Evolutionary conservation across 1,284 basidiomycete genomes (phyloP).

Genomic region (Melampsora larici-populina): DNA sequence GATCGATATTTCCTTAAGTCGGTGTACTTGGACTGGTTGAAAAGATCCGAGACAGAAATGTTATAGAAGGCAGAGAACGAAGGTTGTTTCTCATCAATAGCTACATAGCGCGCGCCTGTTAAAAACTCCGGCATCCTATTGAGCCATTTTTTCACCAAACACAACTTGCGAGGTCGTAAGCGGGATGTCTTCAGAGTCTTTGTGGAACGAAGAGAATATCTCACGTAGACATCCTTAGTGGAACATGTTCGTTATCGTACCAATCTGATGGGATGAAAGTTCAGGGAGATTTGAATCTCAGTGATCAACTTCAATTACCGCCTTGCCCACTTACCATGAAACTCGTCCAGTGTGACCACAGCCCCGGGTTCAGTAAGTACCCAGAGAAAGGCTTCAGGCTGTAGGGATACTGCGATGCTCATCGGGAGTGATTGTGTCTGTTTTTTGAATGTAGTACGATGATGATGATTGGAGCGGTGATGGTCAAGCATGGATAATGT

Average conservation of each 20-base stretch:
- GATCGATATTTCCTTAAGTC: conserved; percentile 51
- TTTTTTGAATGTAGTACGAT: no score
- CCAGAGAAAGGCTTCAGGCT: conserved; percentile 46
- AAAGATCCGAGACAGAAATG: conserved; percentile 50
- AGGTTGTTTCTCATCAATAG: conserved; percentile 46
- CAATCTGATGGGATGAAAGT: conserved; percentile 48
- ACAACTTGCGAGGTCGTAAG: conserved; percentile 43
- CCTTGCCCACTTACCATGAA: conserved; percentile 47
- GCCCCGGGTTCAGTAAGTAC: conserved; percentile 52
- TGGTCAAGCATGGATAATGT: no score
- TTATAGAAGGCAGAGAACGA: conserved; percentile 54
- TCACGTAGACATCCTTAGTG: conserved; percentile 51
- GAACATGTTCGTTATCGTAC: conserved; percentile 56
- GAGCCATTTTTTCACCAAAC: conserved; percentile 3
- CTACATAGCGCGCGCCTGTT: conserved; percentile 50
- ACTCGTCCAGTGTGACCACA: conserved; percentile 48
- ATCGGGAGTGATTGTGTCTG: no score
- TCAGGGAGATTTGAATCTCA: not conserved
- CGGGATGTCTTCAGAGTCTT: conserved; percentile 19
- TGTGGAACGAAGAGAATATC: not conserved
- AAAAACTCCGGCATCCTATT: conserved; percentile 50
- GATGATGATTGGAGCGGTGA: no score
- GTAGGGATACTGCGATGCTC: no score
- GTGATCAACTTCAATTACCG: not conserved
- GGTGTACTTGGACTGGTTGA: conserved; percentile 52